Evolutionary conservation across 441 rosid genomes (phyloP).

Genomic region (Pelargonium hybrid): DNA sequence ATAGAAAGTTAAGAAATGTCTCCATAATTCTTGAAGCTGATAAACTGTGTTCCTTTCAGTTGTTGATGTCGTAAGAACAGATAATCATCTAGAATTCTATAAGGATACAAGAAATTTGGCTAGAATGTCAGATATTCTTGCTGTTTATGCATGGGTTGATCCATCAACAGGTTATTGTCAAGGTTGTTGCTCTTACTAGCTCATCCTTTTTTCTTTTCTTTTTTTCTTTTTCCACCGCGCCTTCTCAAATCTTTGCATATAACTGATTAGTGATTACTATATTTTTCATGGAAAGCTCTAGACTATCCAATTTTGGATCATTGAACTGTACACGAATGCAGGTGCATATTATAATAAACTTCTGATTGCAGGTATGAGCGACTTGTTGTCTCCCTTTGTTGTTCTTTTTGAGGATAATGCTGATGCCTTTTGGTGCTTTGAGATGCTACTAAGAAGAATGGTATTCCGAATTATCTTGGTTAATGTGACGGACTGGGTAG

Average conservation of each 20-base stretch:
- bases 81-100: slow-evolving; percentile 84
- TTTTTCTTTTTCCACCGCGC: not conserved
- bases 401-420: slow-evolving; percentile 86
- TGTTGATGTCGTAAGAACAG: slow-evolving; percentile 96
- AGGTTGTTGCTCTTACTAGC: slow-evolving; percentile 39
- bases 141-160: slow-evolving; percentile 97
- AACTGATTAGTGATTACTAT: not conserved
- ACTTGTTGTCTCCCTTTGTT: slow-evolving; percentile 82
- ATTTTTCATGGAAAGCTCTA: slow-evolving; percentile 5
- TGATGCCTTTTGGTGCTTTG: slow-evolving; percentile 99
- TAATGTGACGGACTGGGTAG: slow-evolving; percentile 14
- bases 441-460: slow-evolving; percentile 91
- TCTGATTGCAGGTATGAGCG: slow-evolving; percentile 77
- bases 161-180: slow-evolving; percentile 96
- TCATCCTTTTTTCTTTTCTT: slow-evolving; percentile 1
- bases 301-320: not conserved
- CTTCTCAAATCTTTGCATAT: not conserved
- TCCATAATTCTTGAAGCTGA: slow-evolving; percentile 16
- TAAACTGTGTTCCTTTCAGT: slow-evolving; percentile 34
- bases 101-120: slow-evolving; percentile 78
- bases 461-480: slow-evolving; percentile 26
- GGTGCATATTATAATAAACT: slow-evolving; percentile 15
- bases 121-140: slow-evolving; percentile 93
- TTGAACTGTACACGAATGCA: not conserved
- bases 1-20: slow-evolving; percentile 4